Evolutionary conservation across 305 asterid species (phyloP).

Genomic region (Fraxinus sp.): DNA sequence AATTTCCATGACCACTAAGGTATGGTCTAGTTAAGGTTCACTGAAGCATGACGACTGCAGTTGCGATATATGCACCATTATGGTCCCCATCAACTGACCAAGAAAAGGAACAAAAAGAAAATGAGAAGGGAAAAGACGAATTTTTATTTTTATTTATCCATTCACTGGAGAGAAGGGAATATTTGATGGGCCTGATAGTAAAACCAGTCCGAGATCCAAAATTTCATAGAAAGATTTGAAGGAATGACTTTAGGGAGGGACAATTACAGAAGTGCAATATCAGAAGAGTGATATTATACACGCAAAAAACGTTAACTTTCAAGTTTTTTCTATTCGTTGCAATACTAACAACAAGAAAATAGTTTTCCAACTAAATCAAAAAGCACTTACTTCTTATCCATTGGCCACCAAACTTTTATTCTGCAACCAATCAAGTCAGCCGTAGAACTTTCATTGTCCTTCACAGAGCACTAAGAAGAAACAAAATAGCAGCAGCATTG

Average conservation of each 20-base stretch:
- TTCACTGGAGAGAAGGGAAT: background rate
- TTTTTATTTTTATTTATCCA: background rate
- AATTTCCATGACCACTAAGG: slow-evolving; percentile 2
- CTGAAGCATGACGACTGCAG: slow-evolving; percentile 12
- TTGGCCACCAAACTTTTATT: slow-evolving; percentile 99
- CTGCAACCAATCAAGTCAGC: slow-evolving; percentile 75
- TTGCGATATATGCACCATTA: slow-evolving; percentile 10
- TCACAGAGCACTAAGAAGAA: slow-evolving; percentile 62
- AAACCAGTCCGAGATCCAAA: background rate
- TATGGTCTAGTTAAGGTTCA: background rate
- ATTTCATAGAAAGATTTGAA: slow-evolving; percentile 13
- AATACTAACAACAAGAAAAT: slow-evolving; percentile 20
- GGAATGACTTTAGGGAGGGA: slow-evolving; percentile 15
- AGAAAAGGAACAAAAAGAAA: background rate
- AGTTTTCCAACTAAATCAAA: slow-evolving; percentile 22
- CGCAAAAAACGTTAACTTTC: slow-evolving; percentile 6
- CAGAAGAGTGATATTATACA: slow-evolving; percentile 11
- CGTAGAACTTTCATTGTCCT: slow-evolving; percentile 47
- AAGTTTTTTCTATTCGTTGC: background rate
- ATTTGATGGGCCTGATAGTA: background rate
- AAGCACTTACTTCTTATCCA: slow-evolving; percentile 81
- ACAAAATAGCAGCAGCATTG: slow-evolving; percentile 21
- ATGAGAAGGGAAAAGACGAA: background rate
- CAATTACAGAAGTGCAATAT: background rate
- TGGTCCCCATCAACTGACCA: background rate